Percentiles rank a stretch among this genome's conserved stretches.
phyloP scores from a whole-genome alignment of 129 eudicot genomes.

The Pittosporum tobira region DNA sequence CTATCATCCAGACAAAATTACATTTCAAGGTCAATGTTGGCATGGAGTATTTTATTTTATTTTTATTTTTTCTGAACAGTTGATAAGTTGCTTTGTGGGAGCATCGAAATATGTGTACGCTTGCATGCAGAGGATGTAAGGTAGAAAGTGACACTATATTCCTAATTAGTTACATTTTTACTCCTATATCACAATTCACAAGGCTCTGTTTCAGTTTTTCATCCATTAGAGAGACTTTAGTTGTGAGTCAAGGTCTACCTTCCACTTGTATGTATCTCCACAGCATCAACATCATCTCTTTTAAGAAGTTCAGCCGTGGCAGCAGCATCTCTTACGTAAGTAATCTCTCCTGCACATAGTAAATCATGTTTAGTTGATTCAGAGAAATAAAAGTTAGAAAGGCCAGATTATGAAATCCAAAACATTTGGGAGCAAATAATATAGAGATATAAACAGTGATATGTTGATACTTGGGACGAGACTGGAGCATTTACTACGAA shows the following conservation, averaged over 20 bases:
- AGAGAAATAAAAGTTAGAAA: not conserved
- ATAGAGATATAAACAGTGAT: not conserved
- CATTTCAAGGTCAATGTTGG: too few species aligned
- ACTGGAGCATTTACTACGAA: not conserved
- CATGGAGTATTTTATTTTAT: too few species aligned
- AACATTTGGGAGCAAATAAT: not conserved
- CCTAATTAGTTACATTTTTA: too few species aligned
- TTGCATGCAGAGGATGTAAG: not conserved
- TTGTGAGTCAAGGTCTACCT: constrained; percentile 34
- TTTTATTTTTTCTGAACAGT: too few species aligned
- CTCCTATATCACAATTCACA: too few species aligned
- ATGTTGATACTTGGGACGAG: not conserved
- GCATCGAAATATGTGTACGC: too few species aligned
- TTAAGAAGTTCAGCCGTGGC: constrained; percentile 68
- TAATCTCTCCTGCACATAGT: constrained; percentile 37
- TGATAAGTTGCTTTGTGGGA: too few species aligned
- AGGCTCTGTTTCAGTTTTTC: not conserved
- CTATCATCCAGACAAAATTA: not conserved
- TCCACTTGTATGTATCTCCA: constrained; percentile 94
- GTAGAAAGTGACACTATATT: not conserved
- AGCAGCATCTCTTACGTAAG: constrained; percentile 63
- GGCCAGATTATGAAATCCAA: not conserved
- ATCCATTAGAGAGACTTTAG: not conserved
- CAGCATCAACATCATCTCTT: constrained; percentile 74
- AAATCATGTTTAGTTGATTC: constrained; percentile 1